Evolutionary conservation across 306 rosid species (phyloP).

Genomic region (Pterocarpus santalinus): DNA sequence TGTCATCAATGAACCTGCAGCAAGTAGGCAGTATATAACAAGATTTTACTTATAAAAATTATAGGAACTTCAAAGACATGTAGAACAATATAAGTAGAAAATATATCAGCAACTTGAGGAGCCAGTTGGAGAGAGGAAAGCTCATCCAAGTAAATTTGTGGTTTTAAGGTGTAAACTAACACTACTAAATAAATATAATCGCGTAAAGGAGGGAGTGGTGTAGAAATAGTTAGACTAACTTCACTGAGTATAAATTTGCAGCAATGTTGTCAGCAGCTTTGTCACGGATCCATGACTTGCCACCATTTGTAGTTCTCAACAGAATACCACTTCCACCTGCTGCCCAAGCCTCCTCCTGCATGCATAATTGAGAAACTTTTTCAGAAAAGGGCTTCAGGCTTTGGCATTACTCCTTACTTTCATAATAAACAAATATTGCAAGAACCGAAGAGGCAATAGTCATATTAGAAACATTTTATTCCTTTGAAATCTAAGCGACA

Average conservation of each 20-base stretch:
- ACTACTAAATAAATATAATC: slow-evolving; percentile 3
- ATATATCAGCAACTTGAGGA: slow-evolving; percentile 14
- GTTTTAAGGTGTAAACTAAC: slow-evolving; percentile 5
- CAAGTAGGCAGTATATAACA: slow-evolving; percentile 22
- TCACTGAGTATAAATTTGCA: slow-evolving; percentile 93
- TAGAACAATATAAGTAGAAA: slow-evolving; percentile 15
- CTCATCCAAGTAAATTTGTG: slow-evolving; percentile 21
- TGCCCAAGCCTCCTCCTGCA: slow-evolving; percentile 99
- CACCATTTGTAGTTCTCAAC: slow-evolving; percentile 89
- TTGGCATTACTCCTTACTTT: slow-evolving; percentile 14
- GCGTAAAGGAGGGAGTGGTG: slow-evolving; percentile 18
- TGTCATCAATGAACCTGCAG: slow-evolving; percentile 84
- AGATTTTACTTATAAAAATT: slow-evolving; percentile 18
- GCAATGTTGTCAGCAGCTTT: slow-evolving; percentile 98
- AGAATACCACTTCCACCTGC: slow-evolving; percentile 98
- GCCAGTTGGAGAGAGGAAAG: neutral
- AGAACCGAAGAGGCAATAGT: slow-evolving; percentile 10
- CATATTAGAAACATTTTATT: slow-evolving; percentile 6
- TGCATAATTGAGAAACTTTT: slow-evolving; percentile 31
- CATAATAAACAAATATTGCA: slow-evolving; percentile 23
- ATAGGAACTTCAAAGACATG: neutral
- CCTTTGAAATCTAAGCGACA: neutral
- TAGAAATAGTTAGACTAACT: slow-evolving; percentile 64
- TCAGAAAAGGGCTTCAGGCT: slow-evolving; percentile 2
- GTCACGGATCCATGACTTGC: slow-evolving; percentile 93